phyloP scores from a whole-genome alignment of 495 filamentous ascomycete species.

The Astrothelium subdiscretum region DNA sequence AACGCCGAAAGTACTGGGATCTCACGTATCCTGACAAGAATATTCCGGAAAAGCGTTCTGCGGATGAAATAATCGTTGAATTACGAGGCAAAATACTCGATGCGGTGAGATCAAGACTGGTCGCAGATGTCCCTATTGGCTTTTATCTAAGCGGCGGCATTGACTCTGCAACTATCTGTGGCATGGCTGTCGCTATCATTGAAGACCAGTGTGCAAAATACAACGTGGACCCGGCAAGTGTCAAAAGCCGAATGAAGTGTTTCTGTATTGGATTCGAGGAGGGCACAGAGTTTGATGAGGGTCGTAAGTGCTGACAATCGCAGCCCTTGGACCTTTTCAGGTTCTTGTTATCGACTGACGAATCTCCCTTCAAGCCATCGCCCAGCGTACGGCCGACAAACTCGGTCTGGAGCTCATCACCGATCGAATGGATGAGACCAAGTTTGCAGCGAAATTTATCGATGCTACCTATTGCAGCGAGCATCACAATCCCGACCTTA shows the following conservation, averaged over 20 bases:
- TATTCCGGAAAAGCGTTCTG: slow-evolving; percentile 21
- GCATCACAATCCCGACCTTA: slow-evolving; percentile 36
- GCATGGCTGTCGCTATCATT: slow-evolving; percentile 38
- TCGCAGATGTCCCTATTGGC: slow-evolving; percentile 42
- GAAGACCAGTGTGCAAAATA: slow-evolving; percentile 26
- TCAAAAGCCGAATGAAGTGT: slow-evolving; percentile 27
- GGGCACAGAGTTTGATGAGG: slow-evolving; percentile 35
- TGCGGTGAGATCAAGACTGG: slow-evolving; percentile 34
- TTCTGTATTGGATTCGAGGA: slow-evolving; percentile 40
- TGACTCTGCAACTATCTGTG: slow-evolving; percentile 40
- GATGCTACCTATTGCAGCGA: slow-evolving; percentile 40
- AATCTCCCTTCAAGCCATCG: slow-evolving; percentile 27
- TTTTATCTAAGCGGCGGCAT: slow-evolving; percentile 43
- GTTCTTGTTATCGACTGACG: background rate
- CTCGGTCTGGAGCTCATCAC: slow-evolving; percentile 36
- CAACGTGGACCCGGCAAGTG: slow-evolving; percentile 20
- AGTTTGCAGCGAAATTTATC: slow-evolving; percentile 34
- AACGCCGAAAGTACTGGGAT: slow-evolving; percentile 37
- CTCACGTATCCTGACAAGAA: slow-evolving; percentile 35
- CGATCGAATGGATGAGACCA: slow-evolving; percentile 34
- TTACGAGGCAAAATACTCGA: slow-evolving; percentile 36
- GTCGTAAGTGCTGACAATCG: slow-evolving; percentile 23
- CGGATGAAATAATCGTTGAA: slow-evolving; percentile 36
- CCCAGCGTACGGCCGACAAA: slow-evolving; percentile 38
- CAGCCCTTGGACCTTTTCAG: background rate